Conservation (phyloP, 1,139 yeast species). For the Nadsonia commutata region DNA sequence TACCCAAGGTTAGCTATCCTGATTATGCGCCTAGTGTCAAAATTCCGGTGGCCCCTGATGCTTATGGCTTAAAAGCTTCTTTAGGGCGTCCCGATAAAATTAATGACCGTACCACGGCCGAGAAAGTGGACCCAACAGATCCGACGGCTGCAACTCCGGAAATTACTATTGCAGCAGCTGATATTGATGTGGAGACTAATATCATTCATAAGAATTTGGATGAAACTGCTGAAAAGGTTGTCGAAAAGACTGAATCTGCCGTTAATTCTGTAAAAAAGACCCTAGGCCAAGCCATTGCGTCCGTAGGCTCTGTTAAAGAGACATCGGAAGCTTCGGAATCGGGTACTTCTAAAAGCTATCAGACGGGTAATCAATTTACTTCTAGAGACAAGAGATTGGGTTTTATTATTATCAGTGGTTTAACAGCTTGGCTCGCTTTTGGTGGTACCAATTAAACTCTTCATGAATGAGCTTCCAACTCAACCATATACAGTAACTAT, state of each 20-base stretch:
- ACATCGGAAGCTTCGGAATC: no score
- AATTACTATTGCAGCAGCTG: slow-evolving; percentile 11
- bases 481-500: no score
- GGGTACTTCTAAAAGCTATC: no score
- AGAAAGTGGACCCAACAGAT: slow-evolving; percentile 14
- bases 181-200: slow-evolving; percentile 2
- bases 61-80: slow-evolving; percentile 9
- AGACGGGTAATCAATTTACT: not conserved
- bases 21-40: slow-evolving; percentile 18
- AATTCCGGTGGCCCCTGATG: slow-evolving; percentile 27
- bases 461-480: no score
- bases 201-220: slow-evolving; percentile 3
- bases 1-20: slow-evolving; percentile 18
- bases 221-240: slow-evolving; percentile 3
- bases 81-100: slow-evolving; percentile 5
- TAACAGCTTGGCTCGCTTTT: not conserved
- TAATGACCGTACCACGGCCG: slow-evolving; percentile 10
- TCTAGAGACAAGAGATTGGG: not conserved
- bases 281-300: no score
- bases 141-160: slow-evolving; percentile 12
- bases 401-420: not conserved
- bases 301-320: no score
- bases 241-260: not conserved
- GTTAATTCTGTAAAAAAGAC: slow-evolving; percentile 5
- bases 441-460: not conserved